Evolutionary conservation across 1,284 basidiomycete species (phyloP), one percentile per base, ranked within the genome.

Genomic region (Pseudomicrostroma phylloplanum): DNA sequence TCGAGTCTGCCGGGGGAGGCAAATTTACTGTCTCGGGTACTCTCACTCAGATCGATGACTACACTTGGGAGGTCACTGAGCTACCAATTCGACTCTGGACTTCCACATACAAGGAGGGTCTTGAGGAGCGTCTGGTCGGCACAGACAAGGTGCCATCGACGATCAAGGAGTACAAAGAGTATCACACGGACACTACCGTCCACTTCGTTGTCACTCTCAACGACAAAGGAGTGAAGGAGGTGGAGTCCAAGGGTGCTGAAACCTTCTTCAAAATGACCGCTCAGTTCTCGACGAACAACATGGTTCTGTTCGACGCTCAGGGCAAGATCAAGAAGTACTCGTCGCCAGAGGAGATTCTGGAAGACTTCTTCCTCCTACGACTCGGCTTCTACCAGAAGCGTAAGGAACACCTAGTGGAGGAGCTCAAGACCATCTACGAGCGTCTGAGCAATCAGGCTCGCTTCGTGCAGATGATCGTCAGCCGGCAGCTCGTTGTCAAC

Each of bases 241-340:
- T 92, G 1, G 90, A 92, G 74, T 85, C 86, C 61, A 91, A 96
- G 77, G 94, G 94, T 1, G 81, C 96, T 48, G 81, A 89, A 41
- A 92, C 94, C 79, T 90, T 87, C 78, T 97, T 99, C 87, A 96
- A 94, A 81, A 82, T 96, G 58, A 86, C 87, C 3, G 82, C 84
- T 51, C 90, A 91, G 76, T 82, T 97, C 78, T 89, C 84, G 77
- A 96, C 92, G 9, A 85, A 85, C 78, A 99, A 99, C 82, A 97
- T 99, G 96, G 96, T 98, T 9, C 92, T 91, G 80, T 99, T 99
- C 80, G 93, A 97, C 80, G 86, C 91, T 67, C 88, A 94, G 36
- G 89, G 91, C 74, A 96, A 96, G 83, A 96, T 99, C 82, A 92
- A 89, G 82, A 96, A 89, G 81, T 98, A 97, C 80, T 82, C 85